Evolutionary conservation across 2,329 filamentous ascomycete species (phyloP), one percentile per base, ranked within the genome.

Genomic region (Alternaria sp.): DNA sequence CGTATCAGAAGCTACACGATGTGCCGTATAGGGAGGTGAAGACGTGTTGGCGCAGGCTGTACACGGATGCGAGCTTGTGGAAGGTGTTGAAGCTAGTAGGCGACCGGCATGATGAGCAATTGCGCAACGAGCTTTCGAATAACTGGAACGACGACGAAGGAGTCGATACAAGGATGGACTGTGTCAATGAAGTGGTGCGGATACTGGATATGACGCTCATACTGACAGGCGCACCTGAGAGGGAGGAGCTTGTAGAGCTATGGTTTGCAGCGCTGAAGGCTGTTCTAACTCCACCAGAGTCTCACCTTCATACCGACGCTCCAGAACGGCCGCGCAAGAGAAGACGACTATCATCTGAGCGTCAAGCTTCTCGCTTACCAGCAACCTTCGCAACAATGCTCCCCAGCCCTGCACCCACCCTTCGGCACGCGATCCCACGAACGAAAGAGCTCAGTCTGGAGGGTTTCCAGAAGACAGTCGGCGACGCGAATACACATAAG

Each of bases 141-240:
- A n/a, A n/a, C n/a, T n/a, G n/a, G n/a, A n/a, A 57, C 58, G 60
- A 54, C 41, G 49, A 37, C 23, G 8, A 60, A 9, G 64, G 69
- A 45, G 66, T 79, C 4, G 60, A 60, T 41, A 53, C 63, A 18
- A 53, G 70, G 8, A 71, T 81, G 18, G 45, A 23, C 30, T 87
- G 84, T 79, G 75, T 94, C 5, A 84, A 87, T 33, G 78, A 84
- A 2, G 83, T 91, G 2, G 86, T 97, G 33, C 84, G 85, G 57
- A 81, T 85, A 1, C 84, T 98, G 2, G 94, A 97, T 72, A 88
- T 89, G 77, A 90, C 91, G 0, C 80, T 96, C 47, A 92, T 97
- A 49, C 86, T 94, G 58, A 88, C 92, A 0, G 92, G 59, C 8
- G 76, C 72, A 8, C 74, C 74, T 2, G 25, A 45, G 14, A 68